phyloP scores from a whole-genome alignment of 768 basidiomycete genomes.

The Paxillus involutus region DNA sequence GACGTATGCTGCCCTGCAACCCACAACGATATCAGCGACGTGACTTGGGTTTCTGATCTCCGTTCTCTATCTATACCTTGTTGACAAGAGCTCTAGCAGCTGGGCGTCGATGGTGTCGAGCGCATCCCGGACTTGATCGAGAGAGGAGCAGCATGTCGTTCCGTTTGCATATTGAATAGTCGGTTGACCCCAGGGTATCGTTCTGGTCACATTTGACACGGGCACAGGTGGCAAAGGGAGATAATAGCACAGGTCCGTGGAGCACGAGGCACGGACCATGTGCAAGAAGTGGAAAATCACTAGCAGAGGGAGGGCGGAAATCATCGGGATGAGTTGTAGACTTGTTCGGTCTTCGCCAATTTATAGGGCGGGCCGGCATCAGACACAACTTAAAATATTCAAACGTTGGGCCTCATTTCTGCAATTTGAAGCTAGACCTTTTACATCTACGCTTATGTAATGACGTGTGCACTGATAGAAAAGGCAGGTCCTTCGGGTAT shows the following conservation, averaged over 20 bases:
- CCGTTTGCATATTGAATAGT: conserved; percentile 18
- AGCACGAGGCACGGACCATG: neutral
- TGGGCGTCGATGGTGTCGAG: conserved; percentile 19
- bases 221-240: conserved; percentile 12
- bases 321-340: neutral
- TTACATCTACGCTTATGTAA: too few relatives aligned
- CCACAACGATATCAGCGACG: neutral
- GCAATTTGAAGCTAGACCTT: too few relatives aligned
- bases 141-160: conserved; percentile 25
- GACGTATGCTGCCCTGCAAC: conserved; percentile 18
- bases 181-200: conserved; percentile 22
- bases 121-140: conserved; percentile 16
- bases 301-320: neutral
- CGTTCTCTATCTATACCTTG: conserved; percentile 13
- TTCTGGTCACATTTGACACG: conserved; percentile 15
- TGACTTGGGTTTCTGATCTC: neutral
- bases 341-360: too few relatives aligned
- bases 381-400: too few relatives aligned
- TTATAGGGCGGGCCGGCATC: neutral
- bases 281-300: neutral
- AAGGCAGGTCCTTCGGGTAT: too few relatives aligned
- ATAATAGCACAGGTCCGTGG: conserved; percentile 17
- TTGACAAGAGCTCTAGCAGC: conserved; percentile 18
- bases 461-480: too few relatives aligned
- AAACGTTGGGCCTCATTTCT: too few relatives aligned